Conservation (phyloP, 768 basidiomycete genomes). For the Leccinellum albellum region DNA sequence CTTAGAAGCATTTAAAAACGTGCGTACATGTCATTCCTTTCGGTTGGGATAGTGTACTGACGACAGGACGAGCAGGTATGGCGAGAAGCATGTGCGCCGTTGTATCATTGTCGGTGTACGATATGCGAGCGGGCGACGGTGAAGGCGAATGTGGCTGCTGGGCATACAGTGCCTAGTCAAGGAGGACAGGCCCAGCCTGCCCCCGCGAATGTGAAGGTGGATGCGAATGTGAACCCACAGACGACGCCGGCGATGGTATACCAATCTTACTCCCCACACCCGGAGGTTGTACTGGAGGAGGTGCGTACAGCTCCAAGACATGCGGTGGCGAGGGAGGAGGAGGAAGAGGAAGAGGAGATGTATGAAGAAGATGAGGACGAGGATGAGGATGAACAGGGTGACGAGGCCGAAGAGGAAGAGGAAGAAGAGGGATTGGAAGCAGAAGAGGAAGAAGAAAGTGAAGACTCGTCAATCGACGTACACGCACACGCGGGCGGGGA, state of each 20-base stretch:
- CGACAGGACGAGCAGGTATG: conserved; percentile 45
- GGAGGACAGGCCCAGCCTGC: conserved; percentile 15
- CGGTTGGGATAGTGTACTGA: conserved; percentile 1
- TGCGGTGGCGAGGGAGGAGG: conserved; percentile 24
- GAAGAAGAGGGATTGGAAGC: conserved; percentile 2
- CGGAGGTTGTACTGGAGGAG: conserved; percentile 28
- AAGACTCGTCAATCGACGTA: conserved; percentile 15
- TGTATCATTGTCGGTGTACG: conserved; percentile 71
- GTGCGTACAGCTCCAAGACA: conserved; percentile 18
- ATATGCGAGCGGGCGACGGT: conserved; percentile 68
- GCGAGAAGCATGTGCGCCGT: conserved; percentile 68
- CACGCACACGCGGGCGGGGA: not conserved
- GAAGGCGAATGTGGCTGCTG: conserved; percentile 44
- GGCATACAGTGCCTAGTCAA: conserved; percentile 32
- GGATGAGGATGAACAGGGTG: conserved; percentile 15
- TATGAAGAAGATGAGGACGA: conserved; percentile 31
- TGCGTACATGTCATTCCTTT: conserved; percentile 32
- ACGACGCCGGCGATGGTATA: not conserved
- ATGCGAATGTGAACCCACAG: conserved; percentile 6
- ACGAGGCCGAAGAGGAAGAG: conserved; percentile 26
- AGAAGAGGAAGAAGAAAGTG: conserved; percentile 35
- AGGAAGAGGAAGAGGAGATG: conserved; percentile 27
- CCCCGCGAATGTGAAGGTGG: not conserved
- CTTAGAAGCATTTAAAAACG: conserved; percentile 52
- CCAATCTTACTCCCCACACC: conserved; percentile 1